Evolutionary conservation across 768 basidiomycete genomes (phyloP).

Genomic region (Pisolithus orientalis): DNA sequence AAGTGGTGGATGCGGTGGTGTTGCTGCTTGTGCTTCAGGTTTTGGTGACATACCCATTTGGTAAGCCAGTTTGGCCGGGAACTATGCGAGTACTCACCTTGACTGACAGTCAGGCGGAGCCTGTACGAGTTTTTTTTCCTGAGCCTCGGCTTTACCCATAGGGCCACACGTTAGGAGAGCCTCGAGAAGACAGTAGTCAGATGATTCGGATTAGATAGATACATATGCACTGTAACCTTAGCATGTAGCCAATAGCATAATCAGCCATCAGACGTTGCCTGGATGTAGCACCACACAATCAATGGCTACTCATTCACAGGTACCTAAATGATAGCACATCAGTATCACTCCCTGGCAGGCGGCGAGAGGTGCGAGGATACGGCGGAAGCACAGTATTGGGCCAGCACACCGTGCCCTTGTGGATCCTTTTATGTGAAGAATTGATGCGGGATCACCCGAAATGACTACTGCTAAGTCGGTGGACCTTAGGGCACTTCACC

Average conservation of each 20-base stretch:
- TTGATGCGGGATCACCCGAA: neutral
- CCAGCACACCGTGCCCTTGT: neutral
- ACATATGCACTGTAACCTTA: neutral
- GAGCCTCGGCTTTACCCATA: neutral
- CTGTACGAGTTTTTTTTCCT: neutral
- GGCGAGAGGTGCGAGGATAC: neutral
- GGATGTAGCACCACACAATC: neutral
- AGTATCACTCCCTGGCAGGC: neutral
- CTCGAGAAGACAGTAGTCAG: neutral
- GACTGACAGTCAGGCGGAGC: neutral
- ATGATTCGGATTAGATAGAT: neutral
- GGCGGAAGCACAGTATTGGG: neutral
- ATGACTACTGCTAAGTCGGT: too few relatives aligned
- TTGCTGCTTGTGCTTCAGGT: constrained; percentile 17
- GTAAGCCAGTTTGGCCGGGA: neutral
- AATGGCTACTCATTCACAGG: neutral
- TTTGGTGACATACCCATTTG: constrained; percentile 12
- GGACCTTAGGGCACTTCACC: too few relatives aligned
- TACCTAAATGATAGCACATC: neutral
- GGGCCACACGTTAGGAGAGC: neutral
- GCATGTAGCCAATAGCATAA: neutral
- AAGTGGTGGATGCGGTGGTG: constrained; percentile 17
- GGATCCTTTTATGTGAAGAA: neutral
- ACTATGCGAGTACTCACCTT: neutral
- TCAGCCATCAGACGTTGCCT: neutral